Percentiles rank a stretch among this genome's conserved stretches.
phyloP scores from a whole-genome alignment of 2,329 filamentous ascomycete genomes.

The Herpomyces periplanetae region DNA sequence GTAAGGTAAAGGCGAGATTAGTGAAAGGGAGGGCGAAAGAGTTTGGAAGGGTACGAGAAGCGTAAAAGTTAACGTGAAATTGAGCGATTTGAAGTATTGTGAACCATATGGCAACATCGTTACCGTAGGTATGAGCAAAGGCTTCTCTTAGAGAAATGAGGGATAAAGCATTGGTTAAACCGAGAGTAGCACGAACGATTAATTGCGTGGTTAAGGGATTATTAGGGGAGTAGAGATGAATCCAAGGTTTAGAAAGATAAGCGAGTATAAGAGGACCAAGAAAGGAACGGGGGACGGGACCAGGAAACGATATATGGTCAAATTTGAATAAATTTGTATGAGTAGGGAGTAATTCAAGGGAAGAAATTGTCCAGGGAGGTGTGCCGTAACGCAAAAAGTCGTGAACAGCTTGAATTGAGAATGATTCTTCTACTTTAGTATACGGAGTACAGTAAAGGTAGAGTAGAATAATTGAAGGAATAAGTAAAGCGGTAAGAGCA shows the following conservation, averaged over 20 bases:
- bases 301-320: constrained; percentile 66
- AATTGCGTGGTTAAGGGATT: constrained; percentile 13
- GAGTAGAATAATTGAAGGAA: constrained; percentile 21
- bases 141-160: constrained; percentile 23
- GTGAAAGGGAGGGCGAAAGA: constrained; percentile 74
- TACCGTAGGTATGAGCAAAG: constrained; percentile 25
- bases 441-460: constrained; percentile 42
- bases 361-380: constrained; percentile 15
- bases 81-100: constrained; percentile 34
- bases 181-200: constrained; percentile 31
- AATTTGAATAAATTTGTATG: too few relatives aligned
- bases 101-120: constrained; percentile 33
- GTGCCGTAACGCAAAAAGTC: constrained; percentile 53
- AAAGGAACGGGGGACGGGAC: constrained; percentile 66
- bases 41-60: constrained; percentile 62
- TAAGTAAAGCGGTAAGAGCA: too few relatives aligned
- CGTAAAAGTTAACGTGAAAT: constrained; percentile 77
- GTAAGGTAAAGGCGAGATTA: constrained; percentile 10
- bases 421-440: constrained; percentile 94
- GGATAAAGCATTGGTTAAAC: constrained; percentile 27
- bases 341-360: constrained; percentile 15
- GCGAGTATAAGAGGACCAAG: constrained; percentile 39
- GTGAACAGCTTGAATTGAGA: constrained; percentile 76
- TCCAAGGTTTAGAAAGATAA: constrained; percentile 23
- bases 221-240: constrained; percentile 15